Base-by-base conservation (phyloP, 2,329 filamentous ascomycete genomes). In the Hymenoscyphus scutula region DNA sequence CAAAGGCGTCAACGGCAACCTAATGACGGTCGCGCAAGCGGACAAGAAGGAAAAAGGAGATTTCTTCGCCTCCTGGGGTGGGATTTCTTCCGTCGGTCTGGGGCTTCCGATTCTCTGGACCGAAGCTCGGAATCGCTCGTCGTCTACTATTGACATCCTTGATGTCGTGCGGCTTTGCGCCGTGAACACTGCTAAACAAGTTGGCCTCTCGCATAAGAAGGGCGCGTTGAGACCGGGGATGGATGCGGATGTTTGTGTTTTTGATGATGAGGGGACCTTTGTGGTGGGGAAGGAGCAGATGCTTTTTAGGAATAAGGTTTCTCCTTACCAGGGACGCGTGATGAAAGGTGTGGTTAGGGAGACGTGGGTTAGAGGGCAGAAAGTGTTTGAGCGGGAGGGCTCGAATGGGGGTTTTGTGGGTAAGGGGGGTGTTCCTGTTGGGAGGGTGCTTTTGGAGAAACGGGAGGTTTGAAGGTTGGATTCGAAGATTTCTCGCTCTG, bases 51-150 rank as follows among this genome's bases (percentile, higher is more conserved):
- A 79, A 25, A 76, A 77, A 27, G 95, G 95, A 41, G 91, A 98
- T 78, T 98, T 99, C 82, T 95, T 98, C 78, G 87, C 89, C 3
- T 93, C 93, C 0, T 99, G 95, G 95, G 95, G 95, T 60, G 95
- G 95, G 15, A 97, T 99, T 72, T 94, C 91, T 3, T 95, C 90
- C 4, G 94, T 99, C 19, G 95, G 95, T 0, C 84, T 99, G 1
- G 95, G 95, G 0, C 82, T 99, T 3, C 91, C 92, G 4, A 97
- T 99, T 67, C 82, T 99, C 80, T 82, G 73, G 82, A 85, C 66
- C 83, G 84, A 53, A 77, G 82, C 34, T 75, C 83, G 76, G 8
- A 57, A 67, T 2, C 64, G 65, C 0, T 0, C 32, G 2, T 76
- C 74, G n/a, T 56, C 56, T 1, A 38, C 61, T 0, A 59, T 72